Conservation (phyloP, 148 eudicot species). For the Chenopodium album region DNA sequence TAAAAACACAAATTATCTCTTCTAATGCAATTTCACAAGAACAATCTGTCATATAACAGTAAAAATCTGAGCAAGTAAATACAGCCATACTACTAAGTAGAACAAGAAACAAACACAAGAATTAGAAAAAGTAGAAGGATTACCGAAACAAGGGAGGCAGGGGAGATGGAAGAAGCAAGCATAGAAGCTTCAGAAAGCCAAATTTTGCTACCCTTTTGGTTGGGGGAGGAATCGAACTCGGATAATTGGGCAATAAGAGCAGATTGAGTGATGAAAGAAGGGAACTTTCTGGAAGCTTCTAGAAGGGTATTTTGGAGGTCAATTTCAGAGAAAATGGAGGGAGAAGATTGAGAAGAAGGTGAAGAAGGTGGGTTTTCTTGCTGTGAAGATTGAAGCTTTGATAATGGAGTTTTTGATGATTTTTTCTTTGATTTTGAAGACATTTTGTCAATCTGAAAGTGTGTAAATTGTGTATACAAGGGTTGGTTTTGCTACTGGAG, state of each 20-base stretch:
- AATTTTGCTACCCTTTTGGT: conserved; percentile 52
- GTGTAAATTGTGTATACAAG: too few species aligned
- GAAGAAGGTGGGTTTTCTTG: conserved; percentile 32
- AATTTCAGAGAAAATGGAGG: conserved; percentile 31
- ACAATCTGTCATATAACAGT: too few species aligned
- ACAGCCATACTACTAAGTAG: too few species aligned
- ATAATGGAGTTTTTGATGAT: conserved; percentile 33
- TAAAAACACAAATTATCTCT: not conserved
- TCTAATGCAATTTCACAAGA: too few species aligned
- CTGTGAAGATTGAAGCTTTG: conserved; percentile 27
- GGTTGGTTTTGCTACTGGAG: too few species aligned
- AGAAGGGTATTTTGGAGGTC: conserved; percentile 38
- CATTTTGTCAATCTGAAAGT: conserved; percentile 25
- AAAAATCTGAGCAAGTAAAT: too few species aligned
- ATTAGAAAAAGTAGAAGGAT: not conserved
- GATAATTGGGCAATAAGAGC: conserved; percentile 48
- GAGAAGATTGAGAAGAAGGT: conserved; percentile 19
- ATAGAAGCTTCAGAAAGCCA: conserved; percentile 86
- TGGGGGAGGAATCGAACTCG: conserved; percentile 33
- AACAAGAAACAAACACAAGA: not conserved
- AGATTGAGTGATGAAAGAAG: conserved; percentile 52
- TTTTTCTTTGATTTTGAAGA: conserved; percentile 50
- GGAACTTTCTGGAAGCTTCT: conserved; percentile 57
- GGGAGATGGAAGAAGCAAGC: conserved; percentile 53
- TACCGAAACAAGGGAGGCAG: conserved; percentile 76